These are phyloP conservation scores for Gossypium thurberi DNA, from an alignment of 345 rosid genomes.

Conservation along the genomic window DNA sequence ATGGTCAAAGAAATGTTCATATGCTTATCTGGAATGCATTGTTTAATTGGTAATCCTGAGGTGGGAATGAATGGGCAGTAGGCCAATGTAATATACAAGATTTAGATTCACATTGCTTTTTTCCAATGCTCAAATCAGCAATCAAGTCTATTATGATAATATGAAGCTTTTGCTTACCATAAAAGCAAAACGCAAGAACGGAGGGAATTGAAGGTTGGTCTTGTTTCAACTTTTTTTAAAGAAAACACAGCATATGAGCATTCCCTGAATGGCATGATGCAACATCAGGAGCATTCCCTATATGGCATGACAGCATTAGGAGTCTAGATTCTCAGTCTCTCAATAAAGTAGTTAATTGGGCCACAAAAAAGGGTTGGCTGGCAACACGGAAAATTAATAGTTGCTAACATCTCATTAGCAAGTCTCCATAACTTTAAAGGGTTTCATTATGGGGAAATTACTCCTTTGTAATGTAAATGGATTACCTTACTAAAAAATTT, in stretches of 20 bases:
- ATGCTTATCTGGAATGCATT: constrained; percentile 9
- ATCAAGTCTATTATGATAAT: neutral
- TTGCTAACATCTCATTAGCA: too few relatives aligned
- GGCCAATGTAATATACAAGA: neutral
- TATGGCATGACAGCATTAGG: constrained; percentile 9
- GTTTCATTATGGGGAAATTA: too few relatives aligned
- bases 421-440: too few relatives aligned
- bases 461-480: neutral
- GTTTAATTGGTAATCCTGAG: constrained; percentile 7
- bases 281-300: constrained; percentile 12
- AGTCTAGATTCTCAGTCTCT: neutral
- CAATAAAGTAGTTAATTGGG: neutral
- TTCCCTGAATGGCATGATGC: neutral
- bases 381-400: too few relatives aligned
- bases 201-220: neutral
- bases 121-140: neutral
- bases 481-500: too few relatives aligned
- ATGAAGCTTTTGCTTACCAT: too few relatives aligned
- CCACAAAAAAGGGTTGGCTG: neutral
- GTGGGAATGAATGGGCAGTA: constrained; percentile 19
- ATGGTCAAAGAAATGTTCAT: constrained; percentile 9
- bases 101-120: neutral
- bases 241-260: constrained; percentile 1
- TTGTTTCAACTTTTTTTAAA: neutral
- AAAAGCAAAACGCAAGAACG: neutral